Evolutionary conservation across 169 alveolate genomes (phyloP), one percentile per base, ranked within the genome.

Genomic region (Perkinsus olseni): DNA sequence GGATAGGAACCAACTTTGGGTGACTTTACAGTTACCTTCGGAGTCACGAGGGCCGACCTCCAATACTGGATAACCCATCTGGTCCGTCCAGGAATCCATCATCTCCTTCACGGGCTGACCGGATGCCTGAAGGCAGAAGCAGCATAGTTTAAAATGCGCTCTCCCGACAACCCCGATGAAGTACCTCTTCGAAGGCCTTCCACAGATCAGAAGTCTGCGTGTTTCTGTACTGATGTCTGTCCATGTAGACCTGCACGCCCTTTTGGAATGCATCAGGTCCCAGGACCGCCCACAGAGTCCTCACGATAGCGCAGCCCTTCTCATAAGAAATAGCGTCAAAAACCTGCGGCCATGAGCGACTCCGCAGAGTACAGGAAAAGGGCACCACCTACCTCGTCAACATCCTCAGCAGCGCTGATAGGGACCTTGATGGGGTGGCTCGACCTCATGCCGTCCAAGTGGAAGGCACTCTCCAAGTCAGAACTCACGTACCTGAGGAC

Each of bases 321-420:
- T 96, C 95, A 93, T 97, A 97, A 36, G 97, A 95, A 31, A 97
- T 96, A 38, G 95, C 96, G 94, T 97, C 98, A 92, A 97, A 97
- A 40, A 96, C 96, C 82, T 62, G 34, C 38, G 95, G 17, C 62
- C 62, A 45, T 21, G 10, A 24, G 0, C 37, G 28, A 28, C 17
- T 28, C 0, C 31, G 28, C 82, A 24, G 82, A 62, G 28, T 4
- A 1, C 82, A 0, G 82, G 36, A 4, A 40, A 40, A 40, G 50
- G 3, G 11, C 17, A 1, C 34, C 82, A 17, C 34, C 17, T 24
- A 62, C 82, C 74, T 93, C 95, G 48, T 93, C 93, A 20, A 93
- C 95, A 38, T 93, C 91, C 51, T 93, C 95, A 0, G 95, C 95
- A 1, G 92, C 48, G 74, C 48, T 48, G 74, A 93, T 93, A 0